Base-by-base conservation (phyloP, 257 asterid species). In the Agastache rugosa region DNA sequence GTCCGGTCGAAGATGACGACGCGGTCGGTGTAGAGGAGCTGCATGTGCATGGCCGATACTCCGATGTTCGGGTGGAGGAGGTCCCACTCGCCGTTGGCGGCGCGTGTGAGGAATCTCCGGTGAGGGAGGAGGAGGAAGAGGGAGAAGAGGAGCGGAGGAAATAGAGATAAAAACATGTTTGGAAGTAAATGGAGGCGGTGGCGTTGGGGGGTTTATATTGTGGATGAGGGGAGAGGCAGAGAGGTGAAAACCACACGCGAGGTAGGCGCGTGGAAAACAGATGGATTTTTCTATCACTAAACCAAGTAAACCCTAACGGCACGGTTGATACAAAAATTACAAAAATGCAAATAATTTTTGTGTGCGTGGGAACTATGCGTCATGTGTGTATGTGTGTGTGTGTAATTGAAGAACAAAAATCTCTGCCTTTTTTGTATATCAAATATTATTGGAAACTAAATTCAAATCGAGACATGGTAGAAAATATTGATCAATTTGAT, bases 1-100 rank as follows among this genome's bases (percentile, higher is more conserved):
- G 75, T 71, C 19, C 75, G 75, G 41, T 71, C 75, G 58, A 55
- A 71, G 56, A 71, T 16, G 75, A 71, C 45, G 67, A 71, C 67
- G 17, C 75, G 75, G 59, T 71, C 75, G 67, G 63, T 58, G 75
- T 14, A 14, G 64, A 75, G 75, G 75, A 75, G 79, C 75, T 75
- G 79, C 79, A 75, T 75, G 74, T 75, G 79, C 79, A 75, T 75
- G 63, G 79, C 75, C 11, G 75, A 67, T 0, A 75, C 72, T 4
- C 79, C 79, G 44, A 67, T 44, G 70, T 58, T 58, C 22, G 70
- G 2, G 20, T 8, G 69, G 56, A 75, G 79, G n/a, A 67, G 51
- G 29, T 31, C 31, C 79, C 79, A 75, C 23, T 34, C 11, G 44
- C 75, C 79, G 6, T 15, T 8, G 63, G 75, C 79, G 55, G 79